These are phyloP conservation scores for Pseudocercospora vitis DNA, from an alignment of 2,329 filamentous ascomycete genomes.

Conservation along the genomic window DNA sequence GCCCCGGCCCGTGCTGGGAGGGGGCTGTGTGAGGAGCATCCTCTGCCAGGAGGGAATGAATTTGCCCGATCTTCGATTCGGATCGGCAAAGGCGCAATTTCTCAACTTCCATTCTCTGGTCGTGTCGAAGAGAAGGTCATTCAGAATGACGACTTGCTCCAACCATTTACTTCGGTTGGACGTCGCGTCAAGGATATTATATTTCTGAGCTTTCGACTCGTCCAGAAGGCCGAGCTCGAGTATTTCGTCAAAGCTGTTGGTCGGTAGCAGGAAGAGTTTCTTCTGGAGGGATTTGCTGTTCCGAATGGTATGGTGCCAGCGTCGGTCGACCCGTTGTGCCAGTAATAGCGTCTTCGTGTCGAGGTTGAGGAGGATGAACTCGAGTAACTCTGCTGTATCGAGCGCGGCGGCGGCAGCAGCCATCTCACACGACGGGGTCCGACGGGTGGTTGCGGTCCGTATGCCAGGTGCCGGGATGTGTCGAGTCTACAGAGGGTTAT, in stretches of 20 bases:
- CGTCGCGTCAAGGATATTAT: slow-evolving; percentile 23
- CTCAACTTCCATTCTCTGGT: slow-evolving; percentile 21
- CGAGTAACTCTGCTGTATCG: slow-evolving; percentile 22
- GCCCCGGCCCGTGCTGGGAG: slow-evolving; percentile 18
- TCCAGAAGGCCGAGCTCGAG: slow-evolving; percentile 19
- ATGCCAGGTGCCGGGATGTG: not conserved
- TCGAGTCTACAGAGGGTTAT: not conserved
- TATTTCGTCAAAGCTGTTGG: slow-evolving; percentile 21
- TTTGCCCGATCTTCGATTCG: slow-evolving; percentile 1
- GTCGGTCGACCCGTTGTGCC: slow-evolving; percentile 21
- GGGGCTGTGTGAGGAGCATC: slow-evolving; percentile 24
- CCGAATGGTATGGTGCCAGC: slow-evolving; percentile 21
- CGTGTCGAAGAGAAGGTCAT: slow-evolving; percentile 25
- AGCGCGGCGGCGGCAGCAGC: slow-evolving; percentile 15
- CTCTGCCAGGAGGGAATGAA: slow-evolving; percentile 25
- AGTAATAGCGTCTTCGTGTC: slow-evolving; percentile 26
- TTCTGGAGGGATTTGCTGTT: slow-evolving; percentile 22
- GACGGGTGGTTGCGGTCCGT: not conserved
- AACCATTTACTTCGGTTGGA: slow-evolving; percentile 22
- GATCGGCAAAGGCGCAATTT: slow-evolving; percentile 16
- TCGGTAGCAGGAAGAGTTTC: slow-evolving; percentile 26
- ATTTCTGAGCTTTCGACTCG: slow-evolving; percentile 12
- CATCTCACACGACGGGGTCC: slow-evolving; percentile 2
- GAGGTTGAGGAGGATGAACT: slow-evolving; percentile 22
- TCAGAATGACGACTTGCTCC: slow-evolving; percentile 22